Conservation (phyloP, 2,329 filamentous ascomycete species). For the Phyllosticta ampelicida region DNA sequence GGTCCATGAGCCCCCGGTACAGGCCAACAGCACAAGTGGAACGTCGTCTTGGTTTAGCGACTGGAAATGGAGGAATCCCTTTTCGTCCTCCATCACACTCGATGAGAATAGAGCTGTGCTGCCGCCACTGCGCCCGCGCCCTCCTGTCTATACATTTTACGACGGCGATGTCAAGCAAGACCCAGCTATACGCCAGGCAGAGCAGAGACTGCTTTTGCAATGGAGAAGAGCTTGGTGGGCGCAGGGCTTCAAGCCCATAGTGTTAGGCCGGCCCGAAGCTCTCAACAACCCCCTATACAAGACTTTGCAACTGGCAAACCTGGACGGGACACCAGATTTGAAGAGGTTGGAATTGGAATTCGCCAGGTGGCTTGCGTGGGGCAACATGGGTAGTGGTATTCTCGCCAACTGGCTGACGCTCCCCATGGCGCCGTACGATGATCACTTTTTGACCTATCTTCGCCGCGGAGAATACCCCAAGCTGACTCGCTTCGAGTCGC, state of each 20-base stretch:
- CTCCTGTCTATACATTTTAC: slow-evolving; percentile 84
- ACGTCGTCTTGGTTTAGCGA: slow-evolving; percentile 78
- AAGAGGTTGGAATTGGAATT: slow-evolving; percentile 50
- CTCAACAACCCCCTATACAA: slow-evolving; percentile 72
- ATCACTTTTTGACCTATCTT: slow-evolving; percentile 60
- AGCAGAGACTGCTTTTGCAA: slow-evolving; percentile 67
- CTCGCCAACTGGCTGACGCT: slow-evolving; percentile 69
- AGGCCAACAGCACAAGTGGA: slow-evolving; percentile 67
- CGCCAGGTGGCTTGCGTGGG: slow-evolving; percentile 86
- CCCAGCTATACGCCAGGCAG: slow-evolving; percentile 54
- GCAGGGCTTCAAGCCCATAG: slow-evolving; percentile 76
- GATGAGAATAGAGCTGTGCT: slow-evolving; percentile 78
- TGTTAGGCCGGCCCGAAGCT: slow-evolving; percentile 70
- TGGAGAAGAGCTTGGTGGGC: slow-evolving; percentile 97
- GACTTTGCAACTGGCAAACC: slow-evolving; percentile 46
- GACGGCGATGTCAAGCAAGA: slow-evolving; percentile 57
- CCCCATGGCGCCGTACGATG: slow-evolving; percentile 70
- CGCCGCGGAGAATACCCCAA: slow-evolving; percentile 64
- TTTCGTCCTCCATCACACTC: slow-evolving; percentile 67
- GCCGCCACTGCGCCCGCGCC: slow-evolving; percentile 60
- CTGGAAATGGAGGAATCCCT: slow-evolving; percentile 84
- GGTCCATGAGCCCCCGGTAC: slow-evolving; percentile 58
- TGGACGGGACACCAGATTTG: slow-evolving; percentile 18
- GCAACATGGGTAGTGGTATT: slow-evolving; percentile 75
- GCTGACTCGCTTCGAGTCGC: slow-evolving; percentile 61